Evolutionary conservation across 179 eudicot species (phyloP), one percentile per base, ranked within the genome.

Genomic region (Vitellaria paradoxa): DNA sequence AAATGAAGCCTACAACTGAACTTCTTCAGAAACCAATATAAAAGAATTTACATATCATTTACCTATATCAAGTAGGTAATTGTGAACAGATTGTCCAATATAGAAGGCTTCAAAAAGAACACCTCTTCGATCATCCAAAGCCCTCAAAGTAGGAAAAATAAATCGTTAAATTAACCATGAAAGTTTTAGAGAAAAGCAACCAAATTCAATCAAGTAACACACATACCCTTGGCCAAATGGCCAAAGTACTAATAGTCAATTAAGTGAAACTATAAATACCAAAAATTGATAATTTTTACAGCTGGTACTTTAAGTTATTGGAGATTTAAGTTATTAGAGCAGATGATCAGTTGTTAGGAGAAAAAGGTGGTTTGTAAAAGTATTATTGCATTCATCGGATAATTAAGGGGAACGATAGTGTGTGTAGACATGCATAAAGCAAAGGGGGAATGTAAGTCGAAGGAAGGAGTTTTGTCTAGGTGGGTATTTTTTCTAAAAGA

Each of bases 51-150:
- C 3, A 45, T 63, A 75, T 55, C 23, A 21, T 40, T 78, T 47
- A 76, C 87, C 30, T 81, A 91, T 87, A 84, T 94, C 96, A 74
- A 83, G 79, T 73, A 94, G 76, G 81, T 89, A 87, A 81, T 92
- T 85, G 52, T 94, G 93, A 61, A 96, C 98, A 78, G 97, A 92
- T 82, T 96, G 98, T 70, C 99, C 99, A 85, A 94, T 76, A 56
- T 86, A 91, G 81, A 90, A 92, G 50, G 85, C 88, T 81, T 91
- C 91, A 70, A 89, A 86, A 64, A 89, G 86, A 81, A 87, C 84
- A 65, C 70, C 79, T 73, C 80, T 87, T 30, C 82, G 81, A 74
- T 94, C 97, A 84, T 96, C 98, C 74, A 83, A 73, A 60, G 91
- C 97, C 94, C 89, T 49, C 56, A 79, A 55, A 80, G 52, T 30